These are phyloP conservation scores for Globisporangium barbulae DNA, from an alignment of 352 stramenopile genomes.

Conservation along the genomic window DNA sequence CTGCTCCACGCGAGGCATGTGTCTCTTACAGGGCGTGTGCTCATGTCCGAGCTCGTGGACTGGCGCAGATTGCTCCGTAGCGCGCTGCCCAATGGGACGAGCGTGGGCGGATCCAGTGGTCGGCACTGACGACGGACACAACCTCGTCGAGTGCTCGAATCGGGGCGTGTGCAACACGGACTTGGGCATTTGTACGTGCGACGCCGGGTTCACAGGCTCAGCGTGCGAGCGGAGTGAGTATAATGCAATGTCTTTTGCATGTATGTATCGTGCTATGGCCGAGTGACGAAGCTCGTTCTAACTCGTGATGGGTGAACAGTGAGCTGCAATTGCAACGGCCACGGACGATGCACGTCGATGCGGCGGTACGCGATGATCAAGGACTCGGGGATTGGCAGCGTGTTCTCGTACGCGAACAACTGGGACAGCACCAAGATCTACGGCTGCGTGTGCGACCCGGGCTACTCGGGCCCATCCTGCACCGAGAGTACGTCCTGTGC, in stretches of 20 bases:
- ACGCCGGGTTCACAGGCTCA: constrained; percentile 68
- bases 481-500: constrained; percentile 31
- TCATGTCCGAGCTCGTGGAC: constrained; percentile 43
- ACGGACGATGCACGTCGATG: constrained; percentile 84
- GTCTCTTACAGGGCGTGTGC: constrained; percentile 51
- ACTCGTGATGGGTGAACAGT: constrained; percentile 25
- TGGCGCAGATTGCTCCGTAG: constrained; percentile 59
- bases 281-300: no score
- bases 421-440: constrained; percentile 87
- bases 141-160: constrained; percentile 88
- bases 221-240: constrained; percentile 73
- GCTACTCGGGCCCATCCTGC: constrained; percentile 78
- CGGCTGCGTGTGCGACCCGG: constrained; percentile 83
- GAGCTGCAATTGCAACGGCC: constrained; percentile 69
- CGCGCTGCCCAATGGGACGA: constrained; percentile 50
- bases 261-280: no score
- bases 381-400: constrained; percentile 42
- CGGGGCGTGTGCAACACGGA: constrained; percentile 56
- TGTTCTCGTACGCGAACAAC: constrained; percentile 57
- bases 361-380: constrained; percentile 48
- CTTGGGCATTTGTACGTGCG: constrained; percentile 60
- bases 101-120: constrained; percentile 75
- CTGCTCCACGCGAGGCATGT: constrained; percentile 68
- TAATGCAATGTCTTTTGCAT: not conserved
- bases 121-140: constrained; percentile 70